Evolutionary conservation across 768 basidiomycete genomes (phyloP).

Genomic region (Cyclocybe cylindracea): DNA sequence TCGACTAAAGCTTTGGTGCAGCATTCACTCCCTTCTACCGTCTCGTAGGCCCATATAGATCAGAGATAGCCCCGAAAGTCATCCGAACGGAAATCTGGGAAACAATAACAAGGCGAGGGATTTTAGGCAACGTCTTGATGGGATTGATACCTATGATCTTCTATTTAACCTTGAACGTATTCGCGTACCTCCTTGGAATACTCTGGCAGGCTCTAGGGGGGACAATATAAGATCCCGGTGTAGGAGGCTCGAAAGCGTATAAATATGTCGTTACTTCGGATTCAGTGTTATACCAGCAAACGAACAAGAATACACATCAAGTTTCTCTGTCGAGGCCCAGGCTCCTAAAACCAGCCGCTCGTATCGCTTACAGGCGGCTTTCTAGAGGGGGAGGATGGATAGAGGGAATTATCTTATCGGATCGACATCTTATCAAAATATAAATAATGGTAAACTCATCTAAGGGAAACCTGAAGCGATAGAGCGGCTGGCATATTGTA

Average conservation of each 20-base stretch:
- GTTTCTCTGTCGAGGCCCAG: too few species aligned
- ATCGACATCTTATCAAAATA: too few species aligned
- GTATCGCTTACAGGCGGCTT: too few species aligned
- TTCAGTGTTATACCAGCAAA: too few species aligned
- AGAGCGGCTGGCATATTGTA: too few species aligned
- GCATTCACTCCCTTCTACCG: slow-evolving; percentile 63
- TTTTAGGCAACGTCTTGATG: slow-evolving; percentile 59
- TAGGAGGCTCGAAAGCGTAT: background rate
- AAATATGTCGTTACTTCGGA: background rate
- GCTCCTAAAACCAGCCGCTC: too few species aligned
- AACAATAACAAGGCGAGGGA: slow-evolving; percentile 53
- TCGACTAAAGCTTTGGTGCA: slow-evolving; percentile 50
- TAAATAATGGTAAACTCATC: too few species aligned
- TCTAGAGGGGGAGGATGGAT: too few species aligned
- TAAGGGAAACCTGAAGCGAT: too few species aligned
- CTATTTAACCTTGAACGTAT: slow-evolving; percentile 27
- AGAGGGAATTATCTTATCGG: too few species aligned
- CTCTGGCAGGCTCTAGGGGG: slow-evolving; percentile 9
- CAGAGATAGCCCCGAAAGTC: slow-evolving; percentile 38
- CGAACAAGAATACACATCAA: too few species aligned
- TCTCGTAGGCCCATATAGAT: slow-evolving; percentile 51
- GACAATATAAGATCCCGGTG: background rate
- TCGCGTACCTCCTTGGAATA: slow-evolving; percentile 1
- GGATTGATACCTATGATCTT: slow-evolving; percentile 54
- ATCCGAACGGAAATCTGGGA: slow-evolving; percentile 63